Conservation (phyloP, 208 protist genomes). For the Borovskyia barvae region DNA sequence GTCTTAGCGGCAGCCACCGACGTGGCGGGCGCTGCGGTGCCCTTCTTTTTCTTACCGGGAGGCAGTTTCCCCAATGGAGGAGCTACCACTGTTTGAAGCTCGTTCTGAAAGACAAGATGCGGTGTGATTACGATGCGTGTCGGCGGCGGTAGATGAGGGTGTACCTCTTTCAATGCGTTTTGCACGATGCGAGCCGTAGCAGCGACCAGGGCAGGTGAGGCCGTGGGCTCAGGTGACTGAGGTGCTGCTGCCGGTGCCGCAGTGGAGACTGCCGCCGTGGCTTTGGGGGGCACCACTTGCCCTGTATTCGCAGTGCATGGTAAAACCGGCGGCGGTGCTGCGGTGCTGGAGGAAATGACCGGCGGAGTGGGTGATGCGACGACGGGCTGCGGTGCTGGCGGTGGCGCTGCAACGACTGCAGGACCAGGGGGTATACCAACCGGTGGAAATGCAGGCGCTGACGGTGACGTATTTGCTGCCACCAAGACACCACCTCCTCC, state of each 20-base stretch:
- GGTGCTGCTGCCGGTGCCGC: neutral
- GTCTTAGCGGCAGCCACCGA: neutral
- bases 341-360: neutral
- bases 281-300: constrained; percentile 1
- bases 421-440: too few species aligned
- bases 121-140: constrained; percentile 29
- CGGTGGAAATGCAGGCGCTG: too few species aligned
- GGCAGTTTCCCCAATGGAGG: constrained; percentile 21
- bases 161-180: constrained; percentile 6
- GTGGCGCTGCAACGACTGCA: too few species aligned
- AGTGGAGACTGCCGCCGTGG: neutral
- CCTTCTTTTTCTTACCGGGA: constrained; percentile 4
- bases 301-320: too few species aligned
- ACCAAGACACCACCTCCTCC: too few species aligned
- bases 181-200: constrained; percentile 13
- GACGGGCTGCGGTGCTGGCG: neutral
- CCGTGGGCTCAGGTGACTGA: neutral
- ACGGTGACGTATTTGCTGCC: too few species aligned
- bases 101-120: constrained; percentile 32
- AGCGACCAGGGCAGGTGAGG: constrained; percentile 2
- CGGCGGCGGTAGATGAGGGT: constrained; percentile 10
- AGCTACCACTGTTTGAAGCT: constrained; percentile 30
- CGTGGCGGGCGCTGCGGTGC: neutral
- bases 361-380: neutral
- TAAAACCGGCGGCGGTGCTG: constrained; percentile 12